Percentiles rank a stretch among this genome's conserved stretches.
These are phyloP conservation scores for Leishmania major DNA, from an alignment of 208 protist genomes.

Conservation along the genomic window DNA sequence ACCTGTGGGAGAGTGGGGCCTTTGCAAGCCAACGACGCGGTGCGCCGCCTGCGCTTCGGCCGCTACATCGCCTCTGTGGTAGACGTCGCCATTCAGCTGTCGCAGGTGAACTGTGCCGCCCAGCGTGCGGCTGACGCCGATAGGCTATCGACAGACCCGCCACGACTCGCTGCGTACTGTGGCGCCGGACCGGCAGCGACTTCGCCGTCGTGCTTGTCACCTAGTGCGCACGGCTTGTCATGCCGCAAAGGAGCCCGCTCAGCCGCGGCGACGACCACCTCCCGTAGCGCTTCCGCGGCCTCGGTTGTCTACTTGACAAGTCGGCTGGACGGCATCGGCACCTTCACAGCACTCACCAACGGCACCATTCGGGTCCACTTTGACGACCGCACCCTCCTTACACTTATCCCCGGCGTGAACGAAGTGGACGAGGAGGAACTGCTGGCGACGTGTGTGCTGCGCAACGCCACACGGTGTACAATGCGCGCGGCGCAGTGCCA, in stretches of 20 bases:
- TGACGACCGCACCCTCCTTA: slow-evolving; percentile 80
- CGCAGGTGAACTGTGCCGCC: slow-evolving; percentile 44
- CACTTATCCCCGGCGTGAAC: slow-evolving; percentile 64
- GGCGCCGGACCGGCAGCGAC: neutral
- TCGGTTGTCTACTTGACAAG: slow-evolving; percentile 63
- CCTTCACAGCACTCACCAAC: slow-evolving; percentile 83
- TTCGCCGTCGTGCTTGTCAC: neutral
- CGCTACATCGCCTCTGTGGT: slow-evolving; percentile 37
- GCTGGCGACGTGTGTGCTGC: slow-evolving; percentile 59
- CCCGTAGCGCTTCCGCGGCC: slow-evolving; percentile 2
- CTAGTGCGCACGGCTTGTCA: neutral
- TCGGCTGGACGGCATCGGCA: slow-evolving; percentile 74
- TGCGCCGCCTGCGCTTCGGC: slow-evolving; percentile 1
- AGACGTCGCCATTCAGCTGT: slow-evolving; percentile 47
- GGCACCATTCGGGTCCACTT: slow-evolving; percentile 78
- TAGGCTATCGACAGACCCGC: neutral
- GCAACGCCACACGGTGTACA: slow-evolving; percentile 65
- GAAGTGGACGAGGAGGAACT: slow-evolving; percentile 62
- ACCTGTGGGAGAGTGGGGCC: neutral
- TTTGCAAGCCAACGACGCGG: neutral
- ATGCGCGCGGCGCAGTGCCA: slow-evolving; percentile 65
- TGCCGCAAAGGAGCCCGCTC: neutral
- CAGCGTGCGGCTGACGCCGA: slow-evolving; percentile 16
- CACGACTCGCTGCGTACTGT: neutral
- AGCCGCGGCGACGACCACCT: neutral